phyloP scores from a whole-genome alignment of 2,329 filamentous ascomycete species.

The Gnomoniopsis smithogilvyi region DNA sequence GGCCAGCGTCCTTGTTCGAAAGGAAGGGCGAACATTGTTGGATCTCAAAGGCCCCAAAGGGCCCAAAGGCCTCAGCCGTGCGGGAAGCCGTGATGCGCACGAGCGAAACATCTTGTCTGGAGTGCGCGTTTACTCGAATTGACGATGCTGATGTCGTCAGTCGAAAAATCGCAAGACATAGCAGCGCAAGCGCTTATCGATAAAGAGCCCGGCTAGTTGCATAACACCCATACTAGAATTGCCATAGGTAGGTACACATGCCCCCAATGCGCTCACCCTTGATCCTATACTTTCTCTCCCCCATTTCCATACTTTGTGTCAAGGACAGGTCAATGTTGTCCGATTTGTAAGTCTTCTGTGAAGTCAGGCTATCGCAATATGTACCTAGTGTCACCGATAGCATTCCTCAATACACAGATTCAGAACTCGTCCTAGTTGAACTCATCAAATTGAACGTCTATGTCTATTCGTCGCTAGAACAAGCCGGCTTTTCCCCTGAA shows the following conservation, averaged over 20 bases:
- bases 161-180: background rate
- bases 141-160: slow-evolving; percentile 2
- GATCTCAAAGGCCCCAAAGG: slow-evolving; percentile 7
- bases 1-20: slow-evolving; percentile 14
- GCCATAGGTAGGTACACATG: no score
- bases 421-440: no score
- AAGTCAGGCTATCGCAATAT: no score
- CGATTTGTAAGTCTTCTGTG: no score
- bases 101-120: slow-evolving; percentile 17
- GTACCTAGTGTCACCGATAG: no score
- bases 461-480: no score
- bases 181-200: slow-evolving; percentile 10
- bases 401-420: no score
- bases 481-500: background rate
- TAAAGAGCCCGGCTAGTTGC: slow-evolving; percentile 3
- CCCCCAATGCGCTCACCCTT: background rate
- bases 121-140: background rate
- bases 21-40: slow-evolving; percentile 12
- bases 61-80: slow-evolving; percentile 8
- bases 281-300: background rate
- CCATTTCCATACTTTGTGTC: background rate
- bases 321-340: no score
- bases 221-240: background rate
- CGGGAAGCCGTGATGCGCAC: slow-evolving; percentile 14
- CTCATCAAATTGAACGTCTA: no score